Conservation (phyloP, 106 monocot species). For the Vanilla planifolia region DNA sequence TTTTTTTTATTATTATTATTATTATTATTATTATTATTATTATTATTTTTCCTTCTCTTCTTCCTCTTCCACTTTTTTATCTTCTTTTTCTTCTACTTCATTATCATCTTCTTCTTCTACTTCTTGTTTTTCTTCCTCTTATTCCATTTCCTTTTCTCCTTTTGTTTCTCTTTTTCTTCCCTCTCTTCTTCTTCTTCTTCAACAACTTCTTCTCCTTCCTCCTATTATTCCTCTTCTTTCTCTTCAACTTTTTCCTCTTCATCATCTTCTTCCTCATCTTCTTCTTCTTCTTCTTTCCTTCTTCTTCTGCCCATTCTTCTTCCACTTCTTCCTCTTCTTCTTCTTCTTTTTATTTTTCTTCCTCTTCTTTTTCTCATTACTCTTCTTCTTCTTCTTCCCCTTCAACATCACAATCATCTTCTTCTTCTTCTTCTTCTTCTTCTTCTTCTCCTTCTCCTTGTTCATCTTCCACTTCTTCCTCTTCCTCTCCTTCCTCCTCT, state of each 20-base stretch:
- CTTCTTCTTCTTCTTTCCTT: too few species aligned
- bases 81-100: too few species aligned
- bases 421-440: not conserved
- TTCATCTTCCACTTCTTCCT: not conserved
- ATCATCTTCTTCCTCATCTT: too few species aligned
- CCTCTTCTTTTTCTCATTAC: not conserved
- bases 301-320: too few species aligned
- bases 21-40: not conserved
- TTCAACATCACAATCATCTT: too few species aligned
- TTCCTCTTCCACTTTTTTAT: not conserved
- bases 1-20: not conserved
- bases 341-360: not conserved
- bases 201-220: too few species aligned
- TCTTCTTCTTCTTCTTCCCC: too few species aligned
- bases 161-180: not conserved
- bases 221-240: too few species aligned
- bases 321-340: not conserved
- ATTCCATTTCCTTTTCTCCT: not conserved
- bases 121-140: too few species aligned
- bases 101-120: too few species aligned
- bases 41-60: not conserved
- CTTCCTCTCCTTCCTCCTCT: not conserved
- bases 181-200: not conserved
- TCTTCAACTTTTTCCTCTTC: too few species aligned
- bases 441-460: too few species aligned